Conservation (phyloP, 805 yeast species). For the Pichia paraexigua region DNA sequence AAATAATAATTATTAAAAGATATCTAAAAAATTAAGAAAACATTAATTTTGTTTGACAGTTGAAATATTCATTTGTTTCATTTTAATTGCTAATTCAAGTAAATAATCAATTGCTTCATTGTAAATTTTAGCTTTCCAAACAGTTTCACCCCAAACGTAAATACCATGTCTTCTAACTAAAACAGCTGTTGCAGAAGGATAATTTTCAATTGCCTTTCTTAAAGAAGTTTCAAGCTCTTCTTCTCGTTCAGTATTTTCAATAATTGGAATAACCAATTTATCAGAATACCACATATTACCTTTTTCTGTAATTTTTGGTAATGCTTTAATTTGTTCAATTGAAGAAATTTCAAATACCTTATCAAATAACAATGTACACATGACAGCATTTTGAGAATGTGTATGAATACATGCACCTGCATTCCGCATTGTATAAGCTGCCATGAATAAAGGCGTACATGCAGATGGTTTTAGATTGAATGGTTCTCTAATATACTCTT, state of each 20-base stretch:
- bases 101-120: slow-evolving; percentile 91
- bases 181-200: slow-evolving; percentile 79
- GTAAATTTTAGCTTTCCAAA: slow-evolving; percentile 88
- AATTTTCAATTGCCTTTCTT: slow-evolving; percentile 51
- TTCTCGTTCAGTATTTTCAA: slow-evolving; percentile 85
- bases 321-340: slow-evolving; percentile 89
- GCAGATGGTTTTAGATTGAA: slow-evolving; percentile 75
- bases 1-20: neutral
- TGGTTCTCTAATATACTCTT: slow-evolving; percentile 54
- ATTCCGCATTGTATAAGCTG: slow-evolving; percentile 53
- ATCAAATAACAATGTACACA: slow-evolving; percentile 64
- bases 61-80: slow-evolving; percentile 64
- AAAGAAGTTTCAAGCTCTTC: slow-evolving; percentile 69
- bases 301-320: slow-evolving; percentile 59
- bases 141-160: slow-evolving; percentile 91
- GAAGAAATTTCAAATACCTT: slow-evolving; percentile 68
- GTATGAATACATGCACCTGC: slow-evolving; percentile 95
- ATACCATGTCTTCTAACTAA: slow-evolving; percentile 90
- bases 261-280: slow-evolving; percentile 76
- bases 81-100: slow-evolving; percentile 74
- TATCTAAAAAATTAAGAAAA: neutral
- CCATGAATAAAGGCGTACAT: slow-evolving; percentile 81
- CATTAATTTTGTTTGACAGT: slow-evolving; percentile 26
- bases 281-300: slow-evolving; percentile 70
- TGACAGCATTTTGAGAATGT: slow-evolving; percentile 83